phyloP scores from a whole-genome alignment of 2,329 filamentous ascomycete genomes.

The Cucurbitaria berberidis region DNA sequence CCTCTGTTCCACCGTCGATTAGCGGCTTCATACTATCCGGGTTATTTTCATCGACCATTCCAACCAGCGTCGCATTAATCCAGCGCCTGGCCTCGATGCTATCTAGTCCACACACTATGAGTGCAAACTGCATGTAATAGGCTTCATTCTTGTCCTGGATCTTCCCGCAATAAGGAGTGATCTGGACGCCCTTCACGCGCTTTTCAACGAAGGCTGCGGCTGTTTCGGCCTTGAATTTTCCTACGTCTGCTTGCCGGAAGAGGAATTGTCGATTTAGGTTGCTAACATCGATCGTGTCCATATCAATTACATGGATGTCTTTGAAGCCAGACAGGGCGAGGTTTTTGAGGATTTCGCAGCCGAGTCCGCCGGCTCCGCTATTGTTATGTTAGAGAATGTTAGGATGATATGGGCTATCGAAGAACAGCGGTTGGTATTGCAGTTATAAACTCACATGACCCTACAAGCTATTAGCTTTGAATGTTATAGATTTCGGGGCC shows the following conservation, averaged over 20 bases:
- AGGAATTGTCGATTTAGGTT: conserved; percentile 98
- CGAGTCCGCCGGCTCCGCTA: conserved; percentile 90
- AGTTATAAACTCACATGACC: conserved; percentile 45
- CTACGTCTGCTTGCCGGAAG: conserved; percentile 89
- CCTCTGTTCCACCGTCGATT: conserved; percentile 96
- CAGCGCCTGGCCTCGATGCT: conserved; percentile 97
- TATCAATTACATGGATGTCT: conserved; percentile 98
- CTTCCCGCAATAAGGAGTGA: conserved; percentile 90
- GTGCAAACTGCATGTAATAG: conserved; percentile 96
- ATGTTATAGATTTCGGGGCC: background rate
- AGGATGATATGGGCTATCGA: background rate
- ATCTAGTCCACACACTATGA: conserved; percentile 92
- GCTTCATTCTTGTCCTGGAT: conserved; percentile 97
- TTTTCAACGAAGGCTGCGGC: conserved; percentile 90
- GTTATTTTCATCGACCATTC: conserved; percentile 84
- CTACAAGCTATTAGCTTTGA: conserved; percentile 33
- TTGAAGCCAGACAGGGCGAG: conserved; percentile 94
- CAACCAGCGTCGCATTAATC: conserved; percentile 94
- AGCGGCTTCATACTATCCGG: conserved; percentile 89
- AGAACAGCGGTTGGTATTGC: background rate
- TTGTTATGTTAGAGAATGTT: conserved; percentile 49
- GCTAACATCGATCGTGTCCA: conserved; percentile 99
- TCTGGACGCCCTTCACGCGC: conserved; percentile 86
- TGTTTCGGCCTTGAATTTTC: conserved; percentile 90
- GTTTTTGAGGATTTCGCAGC: conserved; percentile 96